Percentiles rank a stretch among this genome's conserved stretches.
Evolutionary conservation across 2,329 filamentous ascomycete species (phyloP).

Genomic region (Beauveria australis): DNA sequence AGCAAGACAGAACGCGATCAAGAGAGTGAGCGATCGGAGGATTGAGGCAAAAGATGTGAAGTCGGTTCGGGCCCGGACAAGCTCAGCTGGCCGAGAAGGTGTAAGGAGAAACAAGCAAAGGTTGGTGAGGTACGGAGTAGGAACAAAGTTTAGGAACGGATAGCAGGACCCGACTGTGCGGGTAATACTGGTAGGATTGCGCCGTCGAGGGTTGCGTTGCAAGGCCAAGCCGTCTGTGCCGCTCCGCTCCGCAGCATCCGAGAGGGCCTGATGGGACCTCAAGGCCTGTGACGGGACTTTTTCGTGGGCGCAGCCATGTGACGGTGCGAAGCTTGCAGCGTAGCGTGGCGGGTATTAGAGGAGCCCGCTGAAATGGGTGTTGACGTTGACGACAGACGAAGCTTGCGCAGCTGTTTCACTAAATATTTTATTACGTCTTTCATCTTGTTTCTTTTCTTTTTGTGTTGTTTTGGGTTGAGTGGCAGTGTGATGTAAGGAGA

Average conservation of each 20-base stretch:
- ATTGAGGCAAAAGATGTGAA: neutral
- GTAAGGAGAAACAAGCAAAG: neutral
- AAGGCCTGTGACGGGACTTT: conserved; percentile 11
- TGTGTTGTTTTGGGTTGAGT: neutral
- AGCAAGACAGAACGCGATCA: neutral
- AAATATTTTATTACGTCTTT: neutral
- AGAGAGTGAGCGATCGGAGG: neutral
- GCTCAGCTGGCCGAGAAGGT: neutral
- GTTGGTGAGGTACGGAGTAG: neutral
- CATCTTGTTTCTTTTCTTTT: neutral
- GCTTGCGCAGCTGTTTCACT: neutral
- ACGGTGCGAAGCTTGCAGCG: conserved; percentile 6
- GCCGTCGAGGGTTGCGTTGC: neutral
- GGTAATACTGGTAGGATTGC: neutral
- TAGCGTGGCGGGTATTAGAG: neutral
- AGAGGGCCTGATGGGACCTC: neutral
- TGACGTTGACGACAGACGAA: neutral
- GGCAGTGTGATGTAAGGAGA: neutral
- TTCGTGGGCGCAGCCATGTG: conserved; percentile 15
- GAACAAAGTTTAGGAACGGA: too few relatives aligned
- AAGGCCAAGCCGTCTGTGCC: neutral
- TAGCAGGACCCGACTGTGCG: neutral
- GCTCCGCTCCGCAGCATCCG: conserved; percentile 12
- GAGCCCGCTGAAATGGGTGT: neutral
- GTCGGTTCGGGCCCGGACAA: conserved; percentile 6